Conservation (phyloP, 202 grass and related monocot species). For the Panicum virgatum region DNA sequence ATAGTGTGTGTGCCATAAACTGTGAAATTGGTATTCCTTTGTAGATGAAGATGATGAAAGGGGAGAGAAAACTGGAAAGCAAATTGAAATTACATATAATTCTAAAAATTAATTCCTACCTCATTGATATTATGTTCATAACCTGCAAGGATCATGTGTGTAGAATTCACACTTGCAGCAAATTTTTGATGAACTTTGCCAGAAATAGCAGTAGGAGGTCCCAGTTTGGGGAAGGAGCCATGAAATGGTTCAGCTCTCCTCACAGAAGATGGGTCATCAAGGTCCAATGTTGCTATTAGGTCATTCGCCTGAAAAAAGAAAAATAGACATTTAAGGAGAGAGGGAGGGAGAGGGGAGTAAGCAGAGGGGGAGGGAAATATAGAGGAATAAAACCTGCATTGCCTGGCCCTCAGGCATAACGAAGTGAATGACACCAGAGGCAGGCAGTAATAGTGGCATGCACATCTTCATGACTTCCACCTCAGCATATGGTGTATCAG, state of each 20-base stretch:
- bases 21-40: not conserved
- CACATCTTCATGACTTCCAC: constrained; percentile 99
- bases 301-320: constrained; percentile 64
- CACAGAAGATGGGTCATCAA: constrained; percentile 95
- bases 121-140: constrained; percentile 93
- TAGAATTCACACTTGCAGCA: constrained; percentile 75
- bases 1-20: not conserved
- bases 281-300: constrained; percentile 85
- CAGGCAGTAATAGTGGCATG: constrained; percentile 95
- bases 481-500: constrained; percentile 92
- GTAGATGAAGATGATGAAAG: constrained; percentile 20
- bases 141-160: constrained; percentile 95
- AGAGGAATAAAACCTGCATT: constrained; percentile 68
- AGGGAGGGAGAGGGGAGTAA: not conserved
- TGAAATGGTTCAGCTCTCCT: constrained; percentile 88
- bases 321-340: constrained; percentile 16
- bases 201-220: constrained; percentile 84
- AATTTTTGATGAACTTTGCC: constrained; percentile 96
- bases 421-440: constrained; percentile 91
- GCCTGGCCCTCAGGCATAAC: constrained; percentile 96
- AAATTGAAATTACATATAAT: constrained; percentile 34
- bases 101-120: constrained; percentile 44
- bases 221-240: constrained; percentile 83
- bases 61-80: not conserved
- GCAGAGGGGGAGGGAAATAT: not conserved